Conservation (phyloP, 1,139 yeast species). For the Oligophagozyma castellii region DNA sequence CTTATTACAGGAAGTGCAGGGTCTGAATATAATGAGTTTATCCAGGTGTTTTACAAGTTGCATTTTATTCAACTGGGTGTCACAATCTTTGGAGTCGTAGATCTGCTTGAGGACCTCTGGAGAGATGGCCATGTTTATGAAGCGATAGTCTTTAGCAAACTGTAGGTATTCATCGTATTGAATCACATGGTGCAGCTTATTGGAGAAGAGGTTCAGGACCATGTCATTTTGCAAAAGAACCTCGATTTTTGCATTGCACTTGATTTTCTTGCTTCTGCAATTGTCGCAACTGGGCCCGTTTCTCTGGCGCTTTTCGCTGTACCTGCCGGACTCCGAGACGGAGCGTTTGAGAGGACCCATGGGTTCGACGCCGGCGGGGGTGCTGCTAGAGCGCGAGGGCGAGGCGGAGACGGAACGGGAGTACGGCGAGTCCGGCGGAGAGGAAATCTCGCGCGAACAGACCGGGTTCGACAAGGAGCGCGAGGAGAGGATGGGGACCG, state of each 20-base stretch:
- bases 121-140: slow-evolving; percentile 3
- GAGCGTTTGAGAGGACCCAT: too few species aligned
- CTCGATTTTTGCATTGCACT: slow-evolving; percentile 54
- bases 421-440: too few species aligned
- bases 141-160: background rate
- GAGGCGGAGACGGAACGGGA: too few species aligned
- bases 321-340: too few species aligned
- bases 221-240: slow-evolving; percentile 9
- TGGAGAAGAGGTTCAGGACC: slow-evolving; percentile 5
- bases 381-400: too few species aligned
- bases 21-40: slow-evolving; percentile 18
- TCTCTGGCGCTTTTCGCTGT: slow-evolving; percentile 56
- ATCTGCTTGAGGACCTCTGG: slow-evolving; percentile 1
- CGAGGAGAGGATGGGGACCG: too few species aligned
- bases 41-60: slow-evolving; percentile 18
- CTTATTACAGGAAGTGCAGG: slow-evolving; percentile 17
- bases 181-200: slow-evolving; percentile 5
- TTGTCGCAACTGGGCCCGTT: slow-evolving; percentile 66
- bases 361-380: too few species aligned
- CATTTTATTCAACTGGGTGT: too few species aligned
- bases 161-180: slow-evolving; percentile 1
- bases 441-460: too few species aligned
- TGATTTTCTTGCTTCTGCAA: slow-evolving; percentile 59
- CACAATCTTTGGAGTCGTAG: background rate
- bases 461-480: too few species aligned